These are phyloP conservation scores for Fusarium tjaetaba DNA, from an alignment of 2,329 filamentous ascomycete species.

Conservation along the genomic window DNA sequence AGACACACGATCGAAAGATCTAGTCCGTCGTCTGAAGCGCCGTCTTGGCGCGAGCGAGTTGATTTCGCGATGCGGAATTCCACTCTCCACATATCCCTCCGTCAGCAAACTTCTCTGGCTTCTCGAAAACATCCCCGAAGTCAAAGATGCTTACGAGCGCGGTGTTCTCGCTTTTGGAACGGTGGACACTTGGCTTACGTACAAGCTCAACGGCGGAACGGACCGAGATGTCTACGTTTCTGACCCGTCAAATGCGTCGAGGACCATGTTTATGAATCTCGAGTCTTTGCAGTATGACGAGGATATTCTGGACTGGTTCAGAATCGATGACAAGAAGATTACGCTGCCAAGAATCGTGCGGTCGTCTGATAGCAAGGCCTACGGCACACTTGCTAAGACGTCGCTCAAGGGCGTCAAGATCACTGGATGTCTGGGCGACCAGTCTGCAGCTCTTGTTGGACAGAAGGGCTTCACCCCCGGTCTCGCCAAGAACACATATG, in stretches of 20 bases:
- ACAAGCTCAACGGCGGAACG: constrained; percentile 78
- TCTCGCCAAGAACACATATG: constrained; percentile 85
- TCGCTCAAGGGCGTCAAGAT: constrained; percentile 74
- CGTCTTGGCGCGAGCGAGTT: constrained; percentile 74
- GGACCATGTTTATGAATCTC: constrained; percentile 88
- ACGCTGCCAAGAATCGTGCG: constrained; percentile 80
- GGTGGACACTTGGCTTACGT: constrained; percentile 83
- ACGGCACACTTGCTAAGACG: constrained; percentile 71
- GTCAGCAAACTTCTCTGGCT: constrained; percentile 83
- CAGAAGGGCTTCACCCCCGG: constrained; percentile 82
- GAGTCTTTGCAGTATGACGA: constrained; percentile 80
- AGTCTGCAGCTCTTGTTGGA: constrained; percentile 82
- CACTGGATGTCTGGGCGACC: constrained; percentile 82
- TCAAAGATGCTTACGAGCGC: constrained; percentile 76
- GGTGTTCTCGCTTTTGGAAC: constrained; percentile 81
- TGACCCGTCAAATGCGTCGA: constrained; percentile 83
- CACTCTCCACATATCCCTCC: constrained; percentile 84
- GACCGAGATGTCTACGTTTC: constrained; percentile 76
- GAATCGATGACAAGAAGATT: constrained; percentile 74
- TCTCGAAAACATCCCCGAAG: constrained; percentile 71
- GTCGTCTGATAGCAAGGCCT: constrained; percentile 75
- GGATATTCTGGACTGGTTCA: constrained; percentile 78
- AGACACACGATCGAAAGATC: constrained; percentile 77
- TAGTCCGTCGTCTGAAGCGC: constrained; percentile 78
- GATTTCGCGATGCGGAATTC: constrained; percentile 75